Conservation (phyloP, 352 stramenopile genomes). For the Globisporangium barbulae region DNA sequence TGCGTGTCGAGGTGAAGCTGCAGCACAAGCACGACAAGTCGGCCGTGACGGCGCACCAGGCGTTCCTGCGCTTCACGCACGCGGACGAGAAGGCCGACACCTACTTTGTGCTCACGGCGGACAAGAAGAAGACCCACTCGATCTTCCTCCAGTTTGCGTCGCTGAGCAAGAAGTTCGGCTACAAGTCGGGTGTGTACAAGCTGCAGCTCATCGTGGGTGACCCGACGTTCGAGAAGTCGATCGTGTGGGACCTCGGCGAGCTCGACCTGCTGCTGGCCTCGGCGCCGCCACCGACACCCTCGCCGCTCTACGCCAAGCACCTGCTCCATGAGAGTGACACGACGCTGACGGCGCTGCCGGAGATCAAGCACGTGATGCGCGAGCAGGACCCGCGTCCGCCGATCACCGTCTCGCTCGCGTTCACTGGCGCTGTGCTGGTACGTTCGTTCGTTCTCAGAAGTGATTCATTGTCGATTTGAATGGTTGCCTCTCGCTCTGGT, state of each 20-base stretch:
- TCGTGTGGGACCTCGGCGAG: constrained; percentile 68
- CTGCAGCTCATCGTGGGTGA: constrained; percentile 77
- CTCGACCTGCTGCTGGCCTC: constrained; percentile 69
- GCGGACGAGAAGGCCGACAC: constrained; percentile 46
- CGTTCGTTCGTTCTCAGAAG: background rate
- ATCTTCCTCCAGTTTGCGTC: constrained; percentile 48
- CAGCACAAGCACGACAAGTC: constrained; percentile 54
- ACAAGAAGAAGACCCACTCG: constrained; percentile 36
- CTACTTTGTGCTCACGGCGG: constrained; percentile 68
- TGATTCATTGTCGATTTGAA: constrained; percentile 8
- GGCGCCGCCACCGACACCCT: constrained; percentile 50
- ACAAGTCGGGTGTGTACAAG: constrained; percentile 66
- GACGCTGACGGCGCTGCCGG: constrained; percentile 77
- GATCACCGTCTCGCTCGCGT: constrained; percentile 63
- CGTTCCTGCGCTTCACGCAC: constrained; percentile 76
- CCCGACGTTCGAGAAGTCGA: constrained; percentile 69
- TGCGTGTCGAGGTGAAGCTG: constrained; percentile 58
- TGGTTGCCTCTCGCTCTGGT: background rate
- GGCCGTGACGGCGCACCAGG: constrained; percentile 64
- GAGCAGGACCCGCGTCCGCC: constrained; percentile 64
- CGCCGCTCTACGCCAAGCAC: constrained; percentile 84
- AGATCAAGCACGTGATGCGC: constrained; percentile 88
- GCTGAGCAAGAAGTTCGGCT: constrained; percentile 80
- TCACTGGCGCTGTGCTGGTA: constrained; percentile 59
- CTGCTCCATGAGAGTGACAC: constrained; percentile 87